Evolutionary conservation across 768 basidiomycete genomes (phyloP).

Genomic region (Pleurotus citrinopileatus): DNA sequence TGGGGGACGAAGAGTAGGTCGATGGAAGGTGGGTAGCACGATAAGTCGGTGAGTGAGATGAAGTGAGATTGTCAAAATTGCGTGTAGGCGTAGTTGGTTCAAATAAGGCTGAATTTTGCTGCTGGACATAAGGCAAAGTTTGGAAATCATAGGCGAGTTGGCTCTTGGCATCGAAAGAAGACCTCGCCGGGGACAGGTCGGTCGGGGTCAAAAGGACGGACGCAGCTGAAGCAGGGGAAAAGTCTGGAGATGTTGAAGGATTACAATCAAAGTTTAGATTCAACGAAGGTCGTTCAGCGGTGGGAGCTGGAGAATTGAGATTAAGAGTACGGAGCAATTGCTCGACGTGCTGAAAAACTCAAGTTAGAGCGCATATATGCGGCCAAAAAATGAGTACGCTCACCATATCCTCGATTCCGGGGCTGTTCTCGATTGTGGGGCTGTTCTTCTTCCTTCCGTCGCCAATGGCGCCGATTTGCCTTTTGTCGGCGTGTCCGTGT

Average conservation of each 20-base stretch:
- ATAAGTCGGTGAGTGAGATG: constrained; percentile 16
- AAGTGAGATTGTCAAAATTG: constrained; percentile 16
- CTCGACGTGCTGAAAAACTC: constrained; percentile 61
- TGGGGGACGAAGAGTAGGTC: constrained; percentile 23
- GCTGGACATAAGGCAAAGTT: constrained; percentile 36
- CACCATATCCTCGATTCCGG: constrained; percentile 56
- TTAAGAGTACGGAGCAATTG: constrained; percentile 78
- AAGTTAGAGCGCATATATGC: constrained; percentile 17
- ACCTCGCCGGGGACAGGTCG: constrained; percentile 65
- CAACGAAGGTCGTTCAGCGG: constrained; percentile 39
- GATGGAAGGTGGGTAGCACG: constrained; percentile 22
- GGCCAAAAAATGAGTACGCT: constrained; percentile 20
- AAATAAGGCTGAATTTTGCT: constrained; percentile 41
- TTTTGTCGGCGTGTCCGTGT: constrained; percentile 38
- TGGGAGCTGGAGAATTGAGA: constrained; percentile 70
- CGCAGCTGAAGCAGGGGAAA: constrained; percentile 70
- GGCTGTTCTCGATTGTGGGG: constrained; percentile 51
- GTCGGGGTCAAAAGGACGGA: constrained; percentile 74
- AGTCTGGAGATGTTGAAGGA: constrained; percentile 57
- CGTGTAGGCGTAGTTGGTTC: constrained; percentile 28
- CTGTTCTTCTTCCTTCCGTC: constrained; percentile 70
- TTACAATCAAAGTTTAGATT: constrained; percentile 36
- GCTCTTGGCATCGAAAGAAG: constrained; percentile 53
- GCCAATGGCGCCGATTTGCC: constrained; percentile 68
- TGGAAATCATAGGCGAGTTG: constrained; percentile 50